These are phyloP conservation scores for Grosmannia clavigera DNA, from an alignment of 2,329 filamentous ascomycete species.

Conservation along the genomic window DNA sequence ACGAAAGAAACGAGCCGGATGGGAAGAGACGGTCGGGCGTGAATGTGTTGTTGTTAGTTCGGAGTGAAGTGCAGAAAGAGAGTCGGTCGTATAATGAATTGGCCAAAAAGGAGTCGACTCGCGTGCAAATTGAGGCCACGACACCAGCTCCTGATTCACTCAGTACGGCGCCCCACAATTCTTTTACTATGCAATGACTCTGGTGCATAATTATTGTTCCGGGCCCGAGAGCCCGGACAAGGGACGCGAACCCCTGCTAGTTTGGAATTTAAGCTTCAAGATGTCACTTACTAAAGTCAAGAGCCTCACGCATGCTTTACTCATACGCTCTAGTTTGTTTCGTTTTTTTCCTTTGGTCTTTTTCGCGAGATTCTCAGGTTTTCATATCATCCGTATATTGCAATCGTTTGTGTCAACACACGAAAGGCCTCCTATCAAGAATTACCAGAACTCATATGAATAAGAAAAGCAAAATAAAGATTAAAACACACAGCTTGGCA, in stretches of 20 bases:
- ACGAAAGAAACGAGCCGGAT: background rate
- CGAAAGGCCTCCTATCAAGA: background rate
- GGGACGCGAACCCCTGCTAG: background rate
- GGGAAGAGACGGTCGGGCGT: background rate
- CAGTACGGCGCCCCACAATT: background rate
- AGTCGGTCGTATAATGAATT: background rate
- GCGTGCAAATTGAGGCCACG: slow-evolving; percentile 11
- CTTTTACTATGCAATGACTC: background rate
- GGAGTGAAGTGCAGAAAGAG: background rate
- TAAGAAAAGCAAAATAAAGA: background rate
- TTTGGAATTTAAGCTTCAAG: background rate
- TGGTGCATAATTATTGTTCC: background rate
- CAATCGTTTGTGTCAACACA: background rate
- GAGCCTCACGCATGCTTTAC: background rate
- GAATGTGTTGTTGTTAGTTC: background rate
- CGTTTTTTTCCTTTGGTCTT: background rate
- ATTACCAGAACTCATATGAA: background rate
- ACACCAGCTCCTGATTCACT: background rate
- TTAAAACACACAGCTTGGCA: too few relatives aligned
- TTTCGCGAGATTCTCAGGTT: background rate
- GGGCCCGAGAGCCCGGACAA: background rate
- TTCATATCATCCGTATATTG: background rate
- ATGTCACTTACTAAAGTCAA: background rate
- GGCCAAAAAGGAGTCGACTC: slow-evolving; percentile 2
- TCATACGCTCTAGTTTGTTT: too few relatives aligned